Percentiles rank a stretch among this genome's conserved stretches.
Conservation (phyloP, 2,329 filamentous ascomycete species). For the Nannizzia gypsea region DNA sequence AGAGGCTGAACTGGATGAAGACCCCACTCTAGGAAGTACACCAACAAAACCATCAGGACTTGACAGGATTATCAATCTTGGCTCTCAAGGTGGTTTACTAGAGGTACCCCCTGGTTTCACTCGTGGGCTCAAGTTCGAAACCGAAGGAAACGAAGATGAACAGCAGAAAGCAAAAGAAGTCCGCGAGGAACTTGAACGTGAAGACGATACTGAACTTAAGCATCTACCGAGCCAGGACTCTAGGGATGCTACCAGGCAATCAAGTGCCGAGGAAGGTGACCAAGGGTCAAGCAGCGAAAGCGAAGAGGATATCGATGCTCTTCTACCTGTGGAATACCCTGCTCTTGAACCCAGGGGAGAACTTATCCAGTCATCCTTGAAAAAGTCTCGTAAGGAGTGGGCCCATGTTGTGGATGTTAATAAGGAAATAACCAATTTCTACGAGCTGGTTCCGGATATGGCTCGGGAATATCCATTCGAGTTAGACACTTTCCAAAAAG, state of each 20-base stretch:
- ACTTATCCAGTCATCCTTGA: conserved; percentile 58
- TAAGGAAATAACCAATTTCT: conserved; percentile 85
- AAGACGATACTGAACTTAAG: conserved; percentile 25
- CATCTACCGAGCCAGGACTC: conserved; percentile 21
- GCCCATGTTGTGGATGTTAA: conserved; percentile 97
- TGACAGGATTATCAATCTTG: conserved; percentile 77
- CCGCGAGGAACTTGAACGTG: conserved; percentile 47
- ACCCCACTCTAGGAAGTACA: conserved; percentile 28
- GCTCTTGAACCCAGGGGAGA: conserved; percentile 74
- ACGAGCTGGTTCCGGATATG: conserved; percentile 89
- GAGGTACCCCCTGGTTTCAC: conserved; percentile 71
- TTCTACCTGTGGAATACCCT: conserved; percentile 86
- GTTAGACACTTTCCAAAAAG: conserved; percentile 95
- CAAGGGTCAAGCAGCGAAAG: conserved; percentile 24
- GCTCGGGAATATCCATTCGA: conserved; percentile 94
- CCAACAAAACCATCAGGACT: conserved; percentile 40
- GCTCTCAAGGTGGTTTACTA: conserved; percentile 63
- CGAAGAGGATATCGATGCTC: conserved; percentile 58
- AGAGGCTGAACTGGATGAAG: conserved; percentile 48
- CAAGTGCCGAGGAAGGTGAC: conserved; percentile 14
- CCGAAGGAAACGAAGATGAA: conserved; percentile 42
- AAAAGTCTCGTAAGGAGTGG: conserved; percentile 76
- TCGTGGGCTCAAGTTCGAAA: conserved; percentile 62
- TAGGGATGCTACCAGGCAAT: conserved; percentile 19
- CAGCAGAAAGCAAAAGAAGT: conserved; percentile 55